These are phyloP conservation scores for Colletotrichum gigasporum DNA, from an alignment of 2,329 filamentous ascomycete genomes.

Conservation along the genomic window DNA sequence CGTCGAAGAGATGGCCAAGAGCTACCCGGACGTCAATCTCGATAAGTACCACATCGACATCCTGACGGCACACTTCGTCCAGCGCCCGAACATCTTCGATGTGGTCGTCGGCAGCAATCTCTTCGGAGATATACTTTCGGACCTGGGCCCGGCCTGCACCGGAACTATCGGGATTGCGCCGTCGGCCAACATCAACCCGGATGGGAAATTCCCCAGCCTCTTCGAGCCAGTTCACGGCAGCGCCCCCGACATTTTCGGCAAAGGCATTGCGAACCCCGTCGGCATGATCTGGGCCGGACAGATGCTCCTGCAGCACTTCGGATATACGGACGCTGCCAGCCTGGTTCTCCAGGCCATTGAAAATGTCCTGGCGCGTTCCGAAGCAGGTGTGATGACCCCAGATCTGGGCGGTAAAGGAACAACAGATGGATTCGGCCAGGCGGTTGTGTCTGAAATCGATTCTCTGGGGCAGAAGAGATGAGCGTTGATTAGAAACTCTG, in stretches of 20 bases:
- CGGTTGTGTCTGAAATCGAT: slow-evolving; percentile 35
- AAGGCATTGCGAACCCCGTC: slow-evolving; percentile 77
- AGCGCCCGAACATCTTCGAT: slow-evolving; percentile 67
- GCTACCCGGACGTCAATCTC: slow-evolving; percentile 68
- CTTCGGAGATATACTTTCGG: slow-evolving; percentile 74
- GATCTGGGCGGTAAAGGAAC: slow-evolving; percentile 42
- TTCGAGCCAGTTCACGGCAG: slow-evolving; percentile 78
- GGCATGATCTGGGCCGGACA: slow-evolving; percentile 76
- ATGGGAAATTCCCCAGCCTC: slow-evolving; percentile 62
- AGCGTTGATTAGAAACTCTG: background rate
- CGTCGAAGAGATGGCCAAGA: slow-evolving; percentile 60
- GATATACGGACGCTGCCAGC: slow-evolving; percentile 48
- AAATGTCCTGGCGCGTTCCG: slow-evolving; percentile 63
- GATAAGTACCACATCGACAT: slow-evolving; percentile 76
- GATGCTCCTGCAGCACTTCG: slow-evolving; percentile 78
- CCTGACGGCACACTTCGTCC: slow-evolving; percentile 72
- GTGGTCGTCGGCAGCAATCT: slow-evolving; percentile 73
- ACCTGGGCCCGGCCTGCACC: slow-evolving; percentile 75
- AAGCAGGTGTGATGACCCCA: slow-evolving; percentile 40
- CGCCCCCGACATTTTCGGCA: slow-evolving; percentile 78
- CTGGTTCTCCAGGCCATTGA: slow-evolving; percentile 70
- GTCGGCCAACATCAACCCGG: slow-evolving; percentile 73
- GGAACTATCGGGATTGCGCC: slow-evolving; percentile 79
- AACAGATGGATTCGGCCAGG: slow-evolving; percentile 36
- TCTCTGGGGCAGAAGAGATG: background rate